Evolutionary conservation across 2,329 filamentous ascomycete genomes (phyloP), one percentile per base, ranked within the genome.

Genomic region (Plectosphaerella plurivora): DNA sequence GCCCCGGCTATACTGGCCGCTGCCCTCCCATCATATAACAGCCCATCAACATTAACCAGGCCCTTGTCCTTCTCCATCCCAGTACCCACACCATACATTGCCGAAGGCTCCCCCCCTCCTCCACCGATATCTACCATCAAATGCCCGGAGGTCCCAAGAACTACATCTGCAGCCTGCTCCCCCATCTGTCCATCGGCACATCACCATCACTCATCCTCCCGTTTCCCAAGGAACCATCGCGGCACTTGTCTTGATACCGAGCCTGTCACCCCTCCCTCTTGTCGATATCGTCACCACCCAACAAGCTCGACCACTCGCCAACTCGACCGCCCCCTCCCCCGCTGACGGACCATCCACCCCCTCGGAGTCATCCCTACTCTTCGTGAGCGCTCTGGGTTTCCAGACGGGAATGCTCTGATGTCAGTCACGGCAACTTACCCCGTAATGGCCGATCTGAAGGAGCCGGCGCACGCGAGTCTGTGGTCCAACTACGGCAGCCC

Each of bases 391-490:
- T 18, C 41, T 44, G 44, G 25, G 14, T 42, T 16, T n/a, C 48
- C 55, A 65, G 47, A 59, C 64, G 74, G 73, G 64, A 12, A 81
- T 79, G 77, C 65, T 73, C 77, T 70, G 76, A 83, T 83, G 78
- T 82, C 80, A 74, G 79, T 79, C 72, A 78, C 77, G 65, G 71
- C 78, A 68, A 79, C 79, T 60, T 81, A 83, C 68, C 77, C 79
- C 72, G 76, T 77, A 66, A 83, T 84, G 81, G 78, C 81, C 77
- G 81, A 83, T 67, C 67, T 84, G 73, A 82, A 82, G 75, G 81
- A 84, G 69, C 71, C 78, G 63, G 69, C 75, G 65, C 80, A 82
- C 68, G 73, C 75, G 61, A 76, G 73, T 67, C 68, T 84, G 61
- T 84, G 81, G 81, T 72, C 78, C 61, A 79, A 73, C 70, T 84